Conservation (phyloP, 73 alveolate species). For the Paramecium sonneborni region DNA sequence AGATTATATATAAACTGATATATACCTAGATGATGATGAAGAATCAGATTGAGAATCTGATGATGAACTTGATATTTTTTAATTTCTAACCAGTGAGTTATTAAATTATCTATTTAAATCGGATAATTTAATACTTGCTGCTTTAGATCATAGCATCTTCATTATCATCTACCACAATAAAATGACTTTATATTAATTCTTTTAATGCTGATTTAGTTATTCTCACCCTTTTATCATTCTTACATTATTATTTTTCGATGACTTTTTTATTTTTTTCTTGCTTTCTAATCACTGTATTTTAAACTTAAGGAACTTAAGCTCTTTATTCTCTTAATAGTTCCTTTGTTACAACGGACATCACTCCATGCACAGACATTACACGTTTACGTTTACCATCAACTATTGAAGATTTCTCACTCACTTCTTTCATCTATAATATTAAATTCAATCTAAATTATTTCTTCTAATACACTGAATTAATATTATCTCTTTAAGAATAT, state of each 20-base stretch:
- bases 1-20: neutral
- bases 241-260: neutral
- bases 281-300: neutral
- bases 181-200: slow-evolving; percentile 2
- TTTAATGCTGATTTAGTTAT: slow-evolving; percentile 20
- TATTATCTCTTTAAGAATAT: neutral
- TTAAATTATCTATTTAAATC: neutral
- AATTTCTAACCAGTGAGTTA: neutral
- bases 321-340: neutral
- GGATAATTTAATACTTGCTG: neutral
- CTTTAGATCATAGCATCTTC: neutral
- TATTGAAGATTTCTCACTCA: neutral
- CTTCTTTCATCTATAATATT: neutral
- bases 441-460: neutral
- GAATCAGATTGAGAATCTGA: neutral
- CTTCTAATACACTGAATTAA: neutral
- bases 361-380: slow-evolving; percentile 40
- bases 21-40: slow-evolving; percentile 13
- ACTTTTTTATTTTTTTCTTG: neutral
- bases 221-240: neutral
- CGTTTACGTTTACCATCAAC: slow-evolving; percentile 46
- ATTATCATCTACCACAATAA: slow-evolving; percentile 35
- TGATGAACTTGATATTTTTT: neutral
- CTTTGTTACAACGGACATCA: neutral
- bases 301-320: neutral